Evolutionary conservation across 1,139 yeast species (phyloP), one percentile per base, ranked within the genome.

Genomic region (Chernovozyma sophiae-reginae): DNA sequence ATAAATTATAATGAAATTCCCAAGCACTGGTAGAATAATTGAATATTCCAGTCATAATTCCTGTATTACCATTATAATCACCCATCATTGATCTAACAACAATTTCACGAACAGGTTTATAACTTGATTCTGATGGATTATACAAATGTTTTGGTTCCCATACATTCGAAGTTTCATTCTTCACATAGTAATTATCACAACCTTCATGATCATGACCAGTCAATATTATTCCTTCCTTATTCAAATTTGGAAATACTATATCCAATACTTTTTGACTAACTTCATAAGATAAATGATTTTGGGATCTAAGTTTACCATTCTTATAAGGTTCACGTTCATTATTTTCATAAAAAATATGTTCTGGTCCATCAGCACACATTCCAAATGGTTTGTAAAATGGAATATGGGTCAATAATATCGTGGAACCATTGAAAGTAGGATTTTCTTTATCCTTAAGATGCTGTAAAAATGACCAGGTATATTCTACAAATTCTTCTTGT

Each of bases 131-230:
- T 5, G 44, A 33, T 4, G 34, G 15, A 17, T 29, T 29, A 18
- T 8, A 4, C 4, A 20, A 27, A 8, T 19, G 55, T 41, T 69
- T 72, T 0, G 90, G 86, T 4, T 57, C 69, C 90, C 92, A 84
- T 34, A 60, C 59, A 16, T 61, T 62, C 5, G 49, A 43, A n/a
- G 58, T 52, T 11, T 53, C 49, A 34, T 66, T 60, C 44, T 63
- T 72, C 49, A 68, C 72, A 55, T 81, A 85, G 62, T 73, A 70
- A 34, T 75, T 77, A 49, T 81, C 82, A 56, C 98, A 94, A 1
- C 99, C 99, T 49, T 82, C 90, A 54, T 92, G 98, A 54, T 92
- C 99, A 60, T 92, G 98, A 0, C 99, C 98, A 0, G 96, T 86
- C 33, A 92, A 65, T 4, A 92, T 79, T 4, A 90, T 69, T 11